Evolutionary conservation across 441 rosid genomes (phyloP).

Genomic region (Oxalis stricta): DNA sequence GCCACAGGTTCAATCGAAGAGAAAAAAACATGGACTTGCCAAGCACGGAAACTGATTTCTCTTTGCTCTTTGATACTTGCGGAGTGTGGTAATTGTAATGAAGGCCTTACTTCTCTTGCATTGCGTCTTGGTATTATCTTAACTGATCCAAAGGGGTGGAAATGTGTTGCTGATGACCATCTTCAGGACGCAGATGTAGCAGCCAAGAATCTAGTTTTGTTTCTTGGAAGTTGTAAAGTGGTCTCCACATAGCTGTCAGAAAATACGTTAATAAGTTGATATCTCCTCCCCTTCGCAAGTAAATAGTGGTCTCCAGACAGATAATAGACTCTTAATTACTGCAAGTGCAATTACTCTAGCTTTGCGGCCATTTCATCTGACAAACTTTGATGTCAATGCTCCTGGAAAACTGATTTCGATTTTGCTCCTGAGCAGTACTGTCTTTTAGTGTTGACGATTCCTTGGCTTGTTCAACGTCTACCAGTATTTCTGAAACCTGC

Average conservation of each 20-base stretch:
- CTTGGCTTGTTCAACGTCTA: constrained; percentile 56
- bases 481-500: constrained; percentile 78
- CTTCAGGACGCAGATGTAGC: constrained; percentile 40
- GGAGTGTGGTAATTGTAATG: constrained; percentile 31
- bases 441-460: constrained; percentile 57
- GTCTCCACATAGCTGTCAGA: constrained; percentile 54
- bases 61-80: constrained; percentile 57
- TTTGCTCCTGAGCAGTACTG: constrained; percentile 46
- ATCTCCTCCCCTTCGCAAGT: constrained; percentile 12
- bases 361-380: constrained; percentile 61
- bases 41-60: constrained; percentile 50
- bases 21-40: constrained; percentile 63
- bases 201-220: constrained; percentile 42
- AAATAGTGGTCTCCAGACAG: constrained; percentile 27
- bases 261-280: constrained; percentile 47
- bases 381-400: constrained; percentile 17
- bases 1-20: constrained; percentile 47
- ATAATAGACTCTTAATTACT: constrained; percentile 63
- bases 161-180: constrained; percentile 22
- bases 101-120: constrained; percentile 41
- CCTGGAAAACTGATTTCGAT: constrained; percentile 15
- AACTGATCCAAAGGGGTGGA: constrained; percentile 78
- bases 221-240: constrained; percentile 60
- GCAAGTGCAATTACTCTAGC: constrained; percentile 79
- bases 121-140: constrained; percentile 58